Conservation (phyloP, 2,329 filamentous ascomycete species). For the Grosmannia serpens region DNA sequence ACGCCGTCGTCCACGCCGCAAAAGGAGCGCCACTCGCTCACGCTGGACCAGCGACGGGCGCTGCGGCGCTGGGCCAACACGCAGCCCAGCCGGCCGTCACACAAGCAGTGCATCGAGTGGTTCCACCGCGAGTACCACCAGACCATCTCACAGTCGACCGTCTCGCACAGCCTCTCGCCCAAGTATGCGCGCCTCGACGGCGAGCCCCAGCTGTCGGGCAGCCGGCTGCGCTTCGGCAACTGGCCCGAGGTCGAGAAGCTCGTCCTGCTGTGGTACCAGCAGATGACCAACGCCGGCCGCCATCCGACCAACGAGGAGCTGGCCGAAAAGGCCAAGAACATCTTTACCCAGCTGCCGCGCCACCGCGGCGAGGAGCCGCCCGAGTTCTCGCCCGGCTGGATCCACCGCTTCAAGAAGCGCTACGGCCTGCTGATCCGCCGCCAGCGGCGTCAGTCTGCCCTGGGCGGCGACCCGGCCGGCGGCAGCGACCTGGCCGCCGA, state of each 20-base stretch:
- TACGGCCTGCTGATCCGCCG: constrained; percentile 47
- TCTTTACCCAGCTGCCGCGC: constrained; percentile 45
- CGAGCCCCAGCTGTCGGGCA: constrained; percentile 50
- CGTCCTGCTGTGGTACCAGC: constrained; percentile 43
- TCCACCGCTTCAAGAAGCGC: constrained; percentile 53
- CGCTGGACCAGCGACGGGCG: constrained; percentile 50
- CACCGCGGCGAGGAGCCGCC: constrained; percentile 49
- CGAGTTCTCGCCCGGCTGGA: constrained; percentile 53
- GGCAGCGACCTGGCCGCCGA: constrained; percentile 36
- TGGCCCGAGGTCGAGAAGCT: constrained; percentile 53
- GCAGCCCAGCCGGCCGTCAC: constrained; percentile 44
- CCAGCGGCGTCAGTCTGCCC: constrained; percentile 33
- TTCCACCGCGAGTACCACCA: constrained; percentile 47
- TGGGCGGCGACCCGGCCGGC: background rate
- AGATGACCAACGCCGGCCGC: constrained; percentile 38
- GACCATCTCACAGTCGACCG: constrained; percentile 51
- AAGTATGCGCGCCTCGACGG: constrained; percentile 51
- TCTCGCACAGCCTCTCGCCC: constrained; percentile 49
- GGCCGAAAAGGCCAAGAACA: constrained; percentile 48
- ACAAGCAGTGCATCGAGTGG: constrained; percentile 54
- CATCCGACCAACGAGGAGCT: constrained; percentile 52
- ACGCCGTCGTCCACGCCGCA: constrained; percentile 13
- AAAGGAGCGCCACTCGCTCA: constrained; percentile 47
- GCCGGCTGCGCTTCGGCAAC: constrained; percentile 50
- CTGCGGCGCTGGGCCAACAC: constrained; percentile 48